Evolutionary conservation across 31 red algal species (phyloP), one percentile per base, ranked within the genome.

Genomic region (Endocladia muricata): DNA sequence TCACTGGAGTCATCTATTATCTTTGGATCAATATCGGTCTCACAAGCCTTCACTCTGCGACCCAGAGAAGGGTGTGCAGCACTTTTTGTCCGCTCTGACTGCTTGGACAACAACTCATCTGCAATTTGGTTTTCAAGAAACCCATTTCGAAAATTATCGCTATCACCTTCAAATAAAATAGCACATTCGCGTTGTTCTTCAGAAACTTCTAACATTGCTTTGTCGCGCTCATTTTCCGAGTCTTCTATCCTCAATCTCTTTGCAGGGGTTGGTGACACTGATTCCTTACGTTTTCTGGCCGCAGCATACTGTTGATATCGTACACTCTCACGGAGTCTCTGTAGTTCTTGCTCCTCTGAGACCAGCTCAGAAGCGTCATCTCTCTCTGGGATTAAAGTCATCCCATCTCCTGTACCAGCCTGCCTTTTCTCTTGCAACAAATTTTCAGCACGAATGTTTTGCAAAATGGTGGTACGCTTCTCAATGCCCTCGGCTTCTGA

Each of bases 1-100:
- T 69, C 62, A 54, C 77, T 81, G 33, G 85, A 88, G 68, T 88
- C 85, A 54, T 80, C 76, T 55, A 88, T 74, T 28, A 88, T 88
- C 76, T 88, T 88, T 1, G 85, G 85, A 62, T 88, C 85, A 67
- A 88, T 74, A 8, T 7, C 33, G 3, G 25, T 22, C 6, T 28
- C 55, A 15, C 55, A 4, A 28, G 6, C 13, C 30, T 58, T 58
- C 55, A n/a, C n/a, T n/a, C n/a, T n/a, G n/a, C n/a, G n/a, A n/a
- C n/a, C n/a, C n/a, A n/a, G n/a, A n/a, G n/a, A n/a, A n/a, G n/a
- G n/a, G n/a, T n/a, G n/a, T n/a, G n/a, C n/a, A n/a, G n/a, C n/a
- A n/a, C n/a, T n/a, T n/a, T n/a, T n/a, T n/a, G n/a, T n/a, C n/a
- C n/a, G n/a, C n/a, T n/a, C n/a, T n/a, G n/a, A n/a, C n/a, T n/a